Conservation (phyloP, 2,329 filamentous ascomycete species). For the Geosmithia morbida region DNA sequence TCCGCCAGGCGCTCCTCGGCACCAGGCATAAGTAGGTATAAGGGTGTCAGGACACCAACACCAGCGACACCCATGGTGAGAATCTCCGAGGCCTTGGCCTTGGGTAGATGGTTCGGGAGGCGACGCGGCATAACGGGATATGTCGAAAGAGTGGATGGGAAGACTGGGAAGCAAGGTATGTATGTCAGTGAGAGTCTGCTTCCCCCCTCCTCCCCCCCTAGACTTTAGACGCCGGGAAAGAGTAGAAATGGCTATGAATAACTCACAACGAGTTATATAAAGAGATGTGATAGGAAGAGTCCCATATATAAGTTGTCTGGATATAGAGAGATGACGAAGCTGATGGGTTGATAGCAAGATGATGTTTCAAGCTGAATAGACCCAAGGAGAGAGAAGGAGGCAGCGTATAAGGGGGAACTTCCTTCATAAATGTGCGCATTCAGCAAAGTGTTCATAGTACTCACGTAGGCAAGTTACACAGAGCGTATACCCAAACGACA, state of each 20-base stretch:
- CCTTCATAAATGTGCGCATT: not conserved
- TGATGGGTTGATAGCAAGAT: not conserved
- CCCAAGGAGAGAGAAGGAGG: not conserved
- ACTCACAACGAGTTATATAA: not conserved
- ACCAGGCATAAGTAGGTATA: slow-evolving; percentile 42
- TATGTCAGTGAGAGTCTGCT: not conserved
- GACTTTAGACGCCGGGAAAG: not conserved
- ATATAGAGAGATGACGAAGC: not conserved
- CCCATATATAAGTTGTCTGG: not conserved
- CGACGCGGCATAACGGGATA: slow-evolving; percentile 26
- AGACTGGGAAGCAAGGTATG: not conserved
- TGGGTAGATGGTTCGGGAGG: slow-evolving; percentile 29
- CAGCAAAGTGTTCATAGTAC: not conserved
- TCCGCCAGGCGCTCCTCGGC: slow-evolving; percentile 37
- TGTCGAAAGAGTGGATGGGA: not conserved
- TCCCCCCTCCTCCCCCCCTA: not conserved
- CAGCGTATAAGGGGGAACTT: not conserved
- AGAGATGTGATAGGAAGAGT: not conserved
- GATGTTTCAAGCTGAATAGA: not conserved
- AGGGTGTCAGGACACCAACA: slow-evolving; percentile 36
- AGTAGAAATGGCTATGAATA: not conserved
- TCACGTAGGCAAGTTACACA: not conserved
- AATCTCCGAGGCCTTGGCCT: slow-evolving; percentile 31
- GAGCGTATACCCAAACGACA: not conserved
- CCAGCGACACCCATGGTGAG: slow-evolving; percentile 39